Conservation (phyloP, 2,329 filamentous ascomycete species). For the Domatiomyces globalis region DNA sequence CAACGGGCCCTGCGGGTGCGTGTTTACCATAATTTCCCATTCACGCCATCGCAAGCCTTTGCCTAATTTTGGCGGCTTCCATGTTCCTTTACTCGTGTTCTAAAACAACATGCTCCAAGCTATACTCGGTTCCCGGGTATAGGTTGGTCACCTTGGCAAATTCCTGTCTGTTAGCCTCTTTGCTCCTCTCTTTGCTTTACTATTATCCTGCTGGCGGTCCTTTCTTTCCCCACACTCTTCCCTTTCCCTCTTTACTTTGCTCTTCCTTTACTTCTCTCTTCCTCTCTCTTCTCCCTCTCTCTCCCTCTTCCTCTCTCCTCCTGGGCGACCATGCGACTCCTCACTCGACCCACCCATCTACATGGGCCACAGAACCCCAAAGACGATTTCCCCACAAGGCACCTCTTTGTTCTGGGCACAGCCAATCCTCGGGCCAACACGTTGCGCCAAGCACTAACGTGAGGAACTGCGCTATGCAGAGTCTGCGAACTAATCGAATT, state of each 20-base stretch:
- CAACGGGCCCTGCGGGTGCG: constrained; percentile 14
- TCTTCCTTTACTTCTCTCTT: too few relatives aligned
- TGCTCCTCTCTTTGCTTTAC: constrained; percentile 10
- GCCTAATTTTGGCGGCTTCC: not conserved
- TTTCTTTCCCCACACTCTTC: constrained; percentile 2
- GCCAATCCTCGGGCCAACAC: constrained; percentile 20
- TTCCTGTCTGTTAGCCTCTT: not conserved
- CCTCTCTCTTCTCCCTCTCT: too few relatives aligned
- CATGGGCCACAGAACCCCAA: constrained; percentile 18
- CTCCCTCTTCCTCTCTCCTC: constrained; percentile 1
- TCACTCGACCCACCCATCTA: constrained; percentile 5
- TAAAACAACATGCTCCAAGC: constrained; percentile 1
- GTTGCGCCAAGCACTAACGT: constrained; percentile 9
- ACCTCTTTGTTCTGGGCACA: constrained; percentile 40
- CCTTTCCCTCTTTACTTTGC: too few relatives aligned
- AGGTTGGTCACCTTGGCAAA: not conserved
- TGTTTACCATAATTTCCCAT: constrained; percentile 8
- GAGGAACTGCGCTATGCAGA: constrained; percentile 60
- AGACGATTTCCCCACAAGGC: constrained; percentile 41
- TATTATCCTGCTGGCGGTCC: constrained; percentile 11
- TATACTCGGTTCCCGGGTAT: not conserved
- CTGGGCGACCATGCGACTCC: constrained; percentile 10
- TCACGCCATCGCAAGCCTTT: not conserved
- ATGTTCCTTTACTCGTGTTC: not conserved
- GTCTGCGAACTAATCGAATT: constrained; percentile 98